Evolutionary conservation across 305 asterid species (phyloP).

Genomic region (Fraxinus nigra): DNA sequence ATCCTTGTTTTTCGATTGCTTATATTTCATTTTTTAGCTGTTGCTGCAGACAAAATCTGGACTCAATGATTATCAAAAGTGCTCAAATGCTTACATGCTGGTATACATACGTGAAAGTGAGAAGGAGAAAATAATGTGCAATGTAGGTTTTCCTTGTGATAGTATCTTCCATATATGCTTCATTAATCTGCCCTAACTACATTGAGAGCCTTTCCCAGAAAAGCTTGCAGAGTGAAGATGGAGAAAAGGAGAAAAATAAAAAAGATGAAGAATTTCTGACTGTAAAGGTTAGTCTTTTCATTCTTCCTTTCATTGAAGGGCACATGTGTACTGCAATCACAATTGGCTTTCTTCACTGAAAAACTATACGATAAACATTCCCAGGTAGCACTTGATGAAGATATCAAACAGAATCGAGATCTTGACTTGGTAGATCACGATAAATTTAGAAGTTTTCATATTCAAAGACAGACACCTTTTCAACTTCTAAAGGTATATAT

Average conservation of each 20-base stretch:
- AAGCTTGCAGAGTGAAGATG: conserved; percentile 51
- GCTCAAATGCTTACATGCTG: conserved; percentile 71
- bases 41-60: conserved; percentile 52
- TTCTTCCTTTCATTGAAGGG: neutral
- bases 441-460: conserved; percentile 51
- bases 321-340: neutral
- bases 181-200: neutral
- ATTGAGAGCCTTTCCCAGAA: conserved; percentile 30
- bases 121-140: conserved; percentile 56
- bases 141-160: conserved; percentile 25
- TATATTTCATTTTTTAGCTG: conserved; percentile 25
- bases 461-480: conserved; percentile 47
- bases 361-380: conserved; percentile 10
- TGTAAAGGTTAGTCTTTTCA: conserved; percentile 39
- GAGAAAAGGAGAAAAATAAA: conserved; percentile 49
- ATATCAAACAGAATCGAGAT: conserved; percentile 40
- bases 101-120: conserved; percentile 68
- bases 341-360: conserved; percentile 6
- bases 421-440: conserved; percentile 63
- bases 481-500: conserved; percentile 44
- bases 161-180: neutral
- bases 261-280: conserved; percentile 48
- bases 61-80: conserved; percentile 43
- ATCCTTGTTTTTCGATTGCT: conserved; percentile 7
- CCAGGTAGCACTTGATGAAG: conserved; percentile 59